A percentile compares a stretch with the other conserved stretches of the same genome.
phyloP scores from a whole-genome alignment of 2,329 filamentous ascomycete genomes.

The Aspergillus novoparasiticus region DNA sequence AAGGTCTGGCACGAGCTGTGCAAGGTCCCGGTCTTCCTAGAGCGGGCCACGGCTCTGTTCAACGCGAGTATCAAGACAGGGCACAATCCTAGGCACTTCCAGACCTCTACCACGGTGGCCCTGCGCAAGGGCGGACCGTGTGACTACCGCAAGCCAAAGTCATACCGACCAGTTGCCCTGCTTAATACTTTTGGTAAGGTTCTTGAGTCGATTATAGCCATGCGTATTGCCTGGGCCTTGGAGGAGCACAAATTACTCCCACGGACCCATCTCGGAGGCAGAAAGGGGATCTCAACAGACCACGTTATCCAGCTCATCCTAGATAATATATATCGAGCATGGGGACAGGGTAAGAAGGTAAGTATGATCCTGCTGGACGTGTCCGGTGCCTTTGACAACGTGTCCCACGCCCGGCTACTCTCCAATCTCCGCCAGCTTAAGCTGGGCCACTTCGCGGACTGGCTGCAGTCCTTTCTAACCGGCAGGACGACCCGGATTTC shows the following conservation, averaged over 20 bases:
- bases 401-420: slow-evolving; percentile 12
- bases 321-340: slow-evolving; percentile 6
- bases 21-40: background rate
- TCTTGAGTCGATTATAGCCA: slow-evolving; percentile 13
- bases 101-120: slow-evolving; percentile 8
- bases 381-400: background rate
- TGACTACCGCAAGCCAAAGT: slow-evolving; percentile 14
- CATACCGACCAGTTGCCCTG: slow-evolving; percentile 18
- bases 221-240: slow-evolving; percentile 6
- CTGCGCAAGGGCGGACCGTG: slow-evolving; percentile 7
- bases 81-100: slow-evolving; percentile 11
- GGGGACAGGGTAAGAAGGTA: background rate
- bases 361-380: slow-evolving; percentile 18
- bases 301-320: slow-evolving; percentile 17
- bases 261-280: slow-evolving; percentile 12
- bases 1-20: slow-evolving; percentile 5
- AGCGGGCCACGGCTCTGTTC: background rate
- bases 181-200: slow-evolving; percentile 16
- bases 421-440: background rate
- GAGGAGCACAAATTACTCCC: slow-evolving; percentile 13
- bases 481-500: background rate
- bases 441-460: background rate
- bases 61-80: slow-evolving; percentile 3
- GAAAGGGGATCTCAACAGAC: slow-evolving; percentile 16
- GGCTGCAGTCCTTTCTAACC: slow-evolving; percentile 6